phyloP scores from a whole-genome alignment of 352 stramenopile genomes.

The Pythium diclinum region DNA sequence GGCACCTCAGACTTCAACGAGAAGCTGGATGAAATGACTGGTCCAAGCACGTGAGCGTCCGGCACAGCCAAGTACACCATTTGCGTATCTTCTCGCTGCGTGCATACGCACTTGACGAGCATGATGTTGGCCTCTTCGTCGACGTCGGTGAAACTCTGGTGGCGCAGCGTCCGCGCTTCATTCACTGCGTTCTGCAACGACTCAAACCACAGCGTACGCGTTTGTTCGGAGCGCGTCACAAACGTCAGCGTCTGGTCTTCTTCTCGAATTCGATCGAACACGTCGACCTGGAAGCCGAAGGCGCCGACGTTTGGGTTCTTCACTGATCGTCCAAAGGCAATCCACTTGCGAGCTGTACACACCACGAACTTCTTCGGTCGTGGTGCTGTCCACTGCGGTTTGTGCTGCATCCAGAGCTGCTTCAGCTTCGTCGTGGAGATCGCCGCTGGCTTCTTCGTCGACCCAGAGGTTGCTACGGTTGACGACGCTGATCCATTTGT shows the following conservation, averaged over 20 bases:
- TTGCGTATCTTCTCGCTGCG: slow-evolving; percentile 35
- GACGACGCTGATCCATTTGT: background rate
- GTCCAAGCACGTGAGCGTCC: slow-evolving; percentile 55
- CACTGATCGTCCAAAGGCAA: slow-evolving; percentile 64
- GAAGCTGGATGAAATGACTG: slow-evolving; percentile 60
- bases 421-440: slow-evolving; percentile 52
- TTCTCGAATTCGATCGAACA: slow-evolving; percentile 69
- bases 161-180: slow-evolving; percentile 37
- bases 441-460: slow-evolving; percentile 22
- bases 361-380: slow-evolving; percentile 64
- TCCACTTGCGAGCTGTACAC: slow-evolving; percentile 73
- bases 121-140: slow-evolving; percentile 61
- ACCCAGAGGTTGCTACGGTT: slow-evolving; percentile 4
- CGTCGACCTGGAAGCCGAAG: slow-evolving; percentile 78
- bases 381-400: slow-evolving; percentile 48
- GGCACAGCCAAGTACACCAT: slow-evolving; percentile 54
- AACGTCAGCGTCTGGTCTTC: slow-evolving; percentile 76
- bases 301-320: slow-evolving; percentile 64
- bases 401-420: slow-evolving; percentile 58
- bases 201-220: slow-evolving; percentile 58
- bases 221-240: slow-evolving; percentile 56
- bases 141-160: slow-evolving; percentile 54
- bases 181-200: slow-evolving; percentile 49
- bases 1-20: slow-evolving; percentile 75
- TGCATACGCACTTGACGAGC: slow-evolving; percentile 61